Base-by-base conservation (phyloP, 2,329 filamentous ascomycete species). In the Fusarium lyarnte region DNA sequence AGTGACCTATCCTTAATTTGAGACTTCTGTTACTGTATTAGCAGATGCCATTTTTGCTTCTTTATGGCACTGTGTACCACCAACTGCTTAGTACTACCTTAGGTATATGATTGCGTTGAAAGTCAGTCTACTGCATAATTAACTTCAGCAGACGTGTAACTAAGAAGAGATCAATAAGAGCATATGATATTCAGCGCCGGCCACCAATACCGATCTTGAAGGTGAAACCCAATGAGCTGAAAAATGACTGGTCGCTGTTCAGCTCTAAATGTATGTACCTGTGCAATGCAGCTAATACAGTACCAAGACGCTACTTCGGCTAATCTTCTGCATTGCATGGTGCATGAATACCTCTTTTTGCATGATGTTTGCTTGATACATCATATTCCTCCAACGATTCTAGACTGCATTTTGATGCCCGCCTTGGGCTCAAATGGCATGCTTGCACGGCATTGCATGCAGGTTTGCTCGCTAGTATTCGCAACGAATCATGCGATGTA, bases 381-480 rank as follows among this genome's bases (percentile, higher is more conserved):
- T 67, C 53, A 67, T 25, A 63, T 67, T 67, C 54, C 66, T 59
- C 39, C 23, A 53, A 19, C 14, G 57, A 36, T 35, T 60, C 42
- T 38, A 25, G 17, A 10, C 31, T 42, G 25, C 27, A 31, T 21
- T 43, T 49, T 31, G 41, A 33, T 25, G 23, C 23, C 36, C 27
- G 31, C 8, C 17, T 33, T 35, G n/a, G 43, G 53, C 35, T 23
- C 11, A 39, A 36, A 38, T 49, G 59, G 8, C 39, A 55, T 66
- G 61, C 39, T 36, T 70, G 60, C 54, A 35, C 58, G 35, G 27
- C 41, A 27, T 35, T 36, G 36, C 19, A 53, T 67, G 57, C 57
- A 67, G 39, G 68, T 70, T 71, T 71, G 67, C 53, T 58, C 29
- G 41, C 31, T 54, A 35, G 33, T 43, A 43, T 16, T 21, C 36